These are phyloP conservation scores for Typha latifolia DNA, from an alignment of 176 grass and related monocot genomes.

Conservation along the genomic window DNA sequence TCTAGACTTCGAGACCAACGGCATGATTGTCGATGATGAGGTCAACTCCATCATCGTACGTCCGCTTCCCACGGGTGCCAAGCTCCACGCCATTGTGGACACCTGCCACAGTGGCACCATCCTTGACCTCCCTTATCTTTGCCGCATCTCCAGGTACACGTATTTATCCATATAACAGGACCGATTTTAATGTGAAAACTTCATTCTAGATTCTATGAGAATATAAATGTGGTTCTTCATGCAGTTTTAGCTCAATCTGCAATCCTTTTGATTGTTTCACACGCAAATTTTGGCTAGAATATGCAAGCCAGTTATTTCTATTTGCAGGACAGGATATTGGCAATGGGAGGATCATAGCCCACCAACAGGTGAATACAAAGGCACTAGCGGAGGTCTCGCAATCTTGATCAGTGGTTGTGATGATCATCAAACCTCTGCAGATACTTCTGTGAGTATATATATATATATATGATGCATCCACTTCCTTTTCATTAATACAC, in stretches of 20 bases:
- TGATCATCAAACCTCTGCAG: constrained; percentile 64
- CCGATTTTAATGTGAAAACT: too few relatives aligned
- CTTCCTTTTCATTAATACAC: background rate
- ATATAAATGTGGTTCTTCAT: background rate
- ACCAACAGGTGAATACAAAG: constrained; percentile 23
- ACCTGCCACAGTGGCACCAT: constrained; percentile 88
- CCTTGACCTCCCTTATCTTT: constrained; percentile 77
- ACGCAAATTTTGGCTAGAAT: background rate
- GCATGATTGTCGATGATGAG: constrained; percentile 24
- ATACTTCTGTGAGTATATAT: constrained; percentile 52
- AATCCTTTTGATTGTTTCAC: background rate
- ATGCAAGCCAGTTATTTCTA: background rate
- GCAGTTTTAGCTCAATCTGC: background rate
- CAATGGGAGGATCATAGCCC: constrained; percentile 70
- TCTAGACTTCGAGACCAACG: constrained; percentile 66
- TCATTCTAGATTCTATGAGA: too few relatives aligned
- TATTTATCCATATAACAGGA: background rate
- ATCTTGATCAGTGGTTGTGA: constrained; percentile 87
- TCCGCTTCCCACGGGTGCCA: constrained; percentile 43
- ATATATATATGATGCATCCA: background rate
- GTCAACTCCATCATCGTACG: constrained; percentile 41
- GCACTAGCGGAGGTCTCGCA: constrained; percentile 56
- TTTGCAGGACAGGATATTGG: constrained; percentile 47
- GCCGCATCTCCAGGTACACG: constrained; percentile 55
- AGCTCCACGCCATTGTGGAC: constrained; percentile 76